Base-by-base conservation (phyloP, 2,329 filamentous ascomycete genomes). In the Ceratocystis harringtonii region DNA sequence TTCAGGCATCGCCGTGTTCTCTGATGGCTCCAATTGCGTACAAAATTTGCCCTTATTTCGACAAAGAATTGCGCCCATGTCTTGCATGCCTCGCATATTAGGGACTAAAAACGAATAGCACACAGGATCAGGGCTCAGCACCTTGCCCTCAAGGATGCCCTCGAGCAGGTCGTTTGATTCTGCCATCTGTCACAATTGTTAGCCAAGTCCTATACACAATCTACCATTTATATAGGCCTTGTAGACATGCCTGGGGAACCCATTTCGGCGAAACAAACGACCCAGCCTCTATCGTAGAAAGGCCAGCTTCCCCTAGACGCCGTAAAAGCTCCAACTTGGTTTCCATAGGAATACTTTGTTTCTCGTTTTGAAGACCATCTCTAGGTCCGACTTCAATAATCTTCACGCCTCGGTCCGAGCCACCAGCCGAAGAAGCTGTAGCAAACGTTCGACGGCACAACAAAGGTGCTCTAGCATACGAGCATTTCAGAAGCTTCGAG, bases 281-380 rank as follows among this genome's bases (percentile, higher is more conserved):
- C 0, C 89, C 90, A 19, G 88, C 85, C 74, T 95, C 90, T 68
- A 95, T 92, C 2, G 85, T 85, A 5, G 78, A 77, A 52, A 94
- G 73, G 0, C 90, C 90, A 0, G 88, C 87, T 68, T 77, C 76
- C 43, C 85, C 83, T 68, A 95, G 77, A 68, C 83, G 78, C 69
- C 86, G 80, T 48, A 95, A 88, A 64, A 95, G 75, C 69, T 91
- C 84, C 65, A 92, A 81, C 75, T 95, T 95, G 1, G 85, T 90
- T 5, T 80, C 78, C 10, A 89, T 77, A 0, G 88, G 78, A 69
- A 95, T 87, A 32, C 79, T 79, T 69, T 78, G 82, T 76, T 88
- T 88, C 77, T 94, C 88, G 72, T 94, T 95, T 73, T 95, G 90
- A 64, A 95, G 76, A n/a, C 90, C 90, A 77, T 95, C 90, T 69